Conservation (phyloP, 2,329 filamentous ascomycete species). For the Fusarium pilosicola region DNA sequence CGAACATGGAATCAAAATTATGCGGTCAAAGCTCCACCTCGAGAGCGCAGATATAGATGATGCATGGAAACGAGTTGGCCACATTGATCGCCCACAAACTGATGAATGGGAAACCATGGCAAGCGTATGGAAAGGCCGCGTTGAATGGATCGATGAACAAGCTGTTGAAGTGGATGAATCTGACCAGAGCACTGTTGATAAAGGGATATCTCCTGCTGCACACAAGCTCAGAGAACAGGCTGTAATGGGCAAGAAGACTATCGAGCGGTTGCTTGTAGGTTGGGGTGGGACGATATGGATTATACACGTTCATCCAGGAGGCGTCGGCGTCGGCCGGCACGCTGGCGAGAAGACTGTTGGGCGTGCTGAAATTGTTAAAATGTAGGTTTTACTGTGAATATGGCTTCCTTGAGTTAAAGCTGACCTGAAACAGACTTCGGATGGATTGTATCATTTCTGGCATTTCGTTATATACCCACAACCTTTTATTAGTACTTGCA, state of each 20-base stretch:
- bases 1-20: slow-evolving; percentile 97
- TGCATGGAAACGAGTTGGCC: slow-evolving; percentile 94
- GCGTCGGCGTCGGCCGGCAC: slow-evolving; percentile 71
- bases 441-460: slow-evolving; percentile 99
- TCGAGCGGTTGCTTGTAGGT: slow-evolving; percentile 87
- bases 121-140: slow-evolving; percentile 89
- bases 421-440: slow-evolving; percentile 71
- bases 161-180: slow-evolving; percentile 77
- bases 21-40: slow-evolving; percentile 87
- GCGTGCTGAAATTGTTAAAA: slow-evolving; percentile 89
- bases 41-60: slow-evolving; percentile 80
- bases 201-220: slow-evolving; percentile 56
- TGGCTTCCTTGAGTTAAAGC: slow-evolving; percentile 67
- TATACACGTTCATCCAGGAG: slow-evolving; percentile 85
- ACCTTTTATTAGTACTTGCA: slow-evolving; percentile 88
- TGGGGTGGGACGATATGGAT: slow-evolving; percentile 99
- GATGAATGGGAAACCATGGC: slow-evolving; percentile 97
- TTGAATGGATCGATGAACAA: slow-evolving; percentile 92
- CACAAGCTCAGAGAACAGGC: slow-evolving; percentile 61
- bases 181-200: slow-evolving; percentile 52
- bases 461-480: slow-evolving; percentile 95
- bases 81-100: slow-evolving; percentile 87
- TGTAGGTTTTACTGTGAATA: slow-evolving; percentile 67
- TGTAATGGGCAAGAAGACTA: slow-evolving; percentile 57
- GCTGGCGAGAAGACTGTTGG: slow-evolving; percentile 78